Conservation (phyloP, 306 rosid species). For the Prunus kanzakura region DNA sequence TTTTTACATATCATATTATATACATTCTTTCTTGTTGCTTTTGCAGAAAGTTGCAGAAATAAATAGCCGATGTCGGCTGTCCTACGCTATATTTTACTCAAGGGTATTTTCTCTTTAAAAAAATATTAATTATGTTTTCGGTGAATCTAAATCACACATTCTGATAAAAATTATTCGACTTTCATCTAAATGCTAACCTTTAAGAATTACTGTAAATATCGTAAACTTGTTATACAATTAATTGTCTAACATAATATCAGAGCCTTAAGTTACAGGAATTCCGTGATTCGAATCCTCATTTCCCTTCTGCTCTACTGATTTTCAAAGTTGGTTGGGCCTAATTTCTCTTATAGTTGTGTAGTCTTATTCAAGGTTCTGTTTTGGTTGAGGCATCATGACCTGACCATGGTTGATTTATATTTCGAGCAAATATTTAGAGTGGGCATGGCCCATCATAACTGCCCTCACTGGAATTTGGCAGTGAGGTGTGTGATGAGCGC, state of each 20-base stretch:
- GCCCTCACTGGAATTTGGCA: constrained; percentile 1
- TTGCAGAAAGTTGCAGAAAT: neutral
- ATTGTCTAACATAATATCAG: neutral
- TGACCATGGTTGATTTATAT: neutral
- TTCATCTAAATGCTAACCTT: too few relatives aligned
- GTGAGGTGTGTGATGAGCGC: neutral
- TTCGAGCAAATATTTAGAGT: neutral
- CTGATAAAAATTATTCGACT: neutral
- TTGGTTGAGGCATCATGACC: neutral
- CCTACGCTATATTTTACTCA: too few relatives aligned
- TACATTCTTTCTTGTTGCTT: neutral
- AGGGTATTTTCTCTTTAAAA: too few relatives aligned
- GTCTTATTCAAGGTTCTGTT: constrained; percentile 20
- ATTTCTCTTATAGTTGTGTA: constrained; percentile 13
- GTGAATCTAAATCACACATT: too few relatives aligned
- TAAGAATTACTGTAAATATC: too few relatives aligned
- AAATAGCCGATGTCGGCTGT: too few relatives aligned
- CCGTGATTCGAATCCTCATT: too few relatives aligned
- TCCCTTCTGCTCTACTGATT: neutral
- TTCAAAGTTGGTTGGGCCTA: neutral
- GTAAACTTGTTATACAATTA: neutral
- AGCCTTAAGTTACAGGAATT: too few relatives aligned
- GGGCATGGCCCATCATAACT: neutral
- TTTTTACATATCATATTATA: too few relatives aligned
- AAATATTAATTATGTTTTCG: too few relatives aligned